Evolutionary conservation across 768 basidiomycete species (phyloP).

Genomic region (Piloderma croceum): DNA sequence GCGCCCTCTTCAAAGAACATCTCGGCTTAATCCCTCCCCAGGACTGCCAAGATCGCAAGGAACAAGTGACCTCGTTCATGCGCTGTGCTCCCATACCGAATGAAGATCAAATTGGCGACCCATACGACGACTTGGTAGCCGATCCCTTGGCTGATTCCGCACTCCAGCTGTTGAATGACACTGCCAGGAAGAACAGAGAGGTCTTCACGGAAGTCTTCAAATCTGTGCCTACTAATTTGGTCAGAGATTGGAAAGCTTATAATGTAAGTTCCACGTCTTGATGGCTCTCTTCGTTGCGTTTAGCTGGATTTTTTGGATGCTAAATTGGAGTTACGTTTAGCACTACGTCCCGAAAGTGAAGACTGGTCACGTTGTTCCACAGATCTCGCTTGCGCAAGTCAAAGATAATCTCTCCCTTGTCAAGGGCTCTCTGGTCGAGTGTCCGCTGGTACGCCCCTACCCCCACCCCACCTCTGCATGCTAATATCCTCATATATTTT

Average conservation of each 20-base stretch:
- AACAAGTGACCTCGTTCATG: conserved; percentile 58
- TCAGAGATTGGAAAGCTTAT: conserved; percentile 74
- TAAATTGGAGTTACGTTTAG: conserved; percentile 30
- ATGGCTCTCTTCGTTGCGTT: conserved; percentile 1
- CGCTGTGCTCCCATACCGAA: conserved; percentile 69
- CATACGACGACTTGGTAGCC: conserved; percentile 62
- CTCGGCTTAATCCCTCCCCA: conserved; percentile 84
- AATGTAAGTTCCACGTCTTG: conserved; percentile 42
- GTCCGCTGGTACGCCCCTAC: conserved; percentile 51
- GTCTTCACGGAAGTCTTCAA: conserved; percentile 84
- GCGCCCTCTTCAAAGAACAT: conserved; percentile 83
- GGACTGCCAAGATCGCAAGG: conserved; percentile 31
- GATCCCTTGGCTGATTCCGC: conserved; percentile 72
- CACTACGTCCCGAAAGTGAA: conserved; percentile 70
- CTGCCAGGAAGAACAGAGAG: conserved; percentile 75
- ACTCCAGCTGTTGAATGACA: conserved; percentile 55
- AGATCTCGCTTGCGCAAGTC: conserved; percentile 57
- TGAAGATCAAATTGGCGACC: conserved; percentile 52
- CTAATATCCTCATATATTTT: conserved; percentile 1
- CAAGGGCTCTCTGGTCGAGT: conserved; percentile 69
- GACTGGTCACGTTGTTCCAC: conserved; percentile 75
- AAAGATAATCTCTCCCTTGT: conserved; percentile 72
- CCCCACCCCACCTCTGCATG: conserved; percentile 5
- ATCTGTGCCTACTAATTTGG: conserved; percentile 79
- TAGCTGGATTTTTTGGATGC: too few relatives aligned